Evolutionary conservation across 2,329 filamentous ascomycete genomes (phyloP).

Genomic region (Xylaria sp.): DNA sequence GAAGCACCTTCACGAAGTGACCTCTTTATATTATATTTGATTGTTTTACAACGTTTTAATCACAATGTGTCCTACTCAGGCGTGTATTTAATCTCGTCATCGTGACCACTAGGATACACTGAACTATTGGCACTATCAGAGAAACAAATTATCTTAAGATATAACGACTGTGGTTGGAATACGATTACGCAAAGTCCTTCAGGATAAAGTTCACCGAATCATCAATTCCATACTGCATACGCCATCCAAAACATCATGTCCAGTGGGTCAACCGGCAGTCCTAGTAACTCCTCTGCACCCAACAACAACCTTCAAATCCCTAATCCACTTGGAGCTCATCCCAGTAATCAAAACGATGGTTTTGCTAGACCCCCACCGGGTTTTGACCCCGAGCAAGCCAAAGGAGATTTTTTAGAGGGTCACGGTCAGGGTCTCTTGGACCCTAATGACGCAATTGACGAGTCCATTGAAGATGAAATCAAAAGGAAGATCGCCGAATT

Average conservation of each 20-base stretch:
- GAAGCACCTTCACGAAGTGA: background rate
- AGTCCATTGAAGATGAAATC: slow-evolving; percentile 36
- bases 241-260: background rate
- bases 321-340: slow-evolving; percentile 1
- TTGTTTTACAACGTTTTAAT: background rate
- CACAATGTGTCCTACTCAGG: background rate
- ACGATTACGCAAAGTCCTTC: background rate
- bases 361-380: slow-evolving; percentile 33
- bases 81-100: slow-evolving; percentile 12
- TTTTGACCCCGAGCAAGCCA: slow-evolving; percentile 32
- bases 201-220: background rate
- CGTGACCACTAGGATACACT: background rate
- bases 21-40: slow-evolving; percentile 1
- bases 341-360: background rate
- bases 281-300: background rate
- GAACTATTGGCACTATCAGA: background rate
- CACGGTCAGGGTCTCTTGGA: slow-evolving; percentile 16
- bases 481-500: slow-evolving; percentile 22
- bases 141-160: background rate
- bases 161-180: background rate
- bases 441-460: slow-evolving; percentile 25
- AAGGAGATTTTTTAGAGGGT: slow-evolving; percentile 4
- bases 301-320: background rate
- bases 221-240: background rate
- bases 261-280: background rate